These are phyloP conservation scores for Apophysomyces sp. DNA, from an alignment of 371 early-diverging fungal species.

Conservation along the genomic window DNA sequence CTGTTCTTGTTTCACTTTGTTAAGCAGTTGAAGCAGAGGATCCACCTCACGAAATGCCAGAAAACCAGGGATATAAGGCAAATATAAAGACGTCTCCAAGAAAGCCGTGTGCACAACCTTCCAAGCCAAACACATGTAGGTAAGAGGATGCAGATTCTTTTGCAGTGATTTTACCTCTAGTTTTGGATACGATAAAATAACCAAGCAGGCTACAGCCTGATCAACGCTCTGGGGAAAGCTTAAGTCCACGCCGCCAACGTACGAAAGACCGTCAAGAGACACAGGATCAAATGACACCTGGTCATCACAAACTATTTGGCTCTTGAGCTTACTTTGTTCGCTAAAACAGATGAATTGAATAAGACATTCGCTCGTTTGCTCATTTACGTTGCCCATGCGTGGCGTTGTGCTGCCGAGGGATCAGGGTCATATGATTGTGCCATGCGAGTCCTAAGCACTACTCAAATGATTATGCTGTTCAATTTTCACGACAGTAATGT, in stretches of 20 bases:
- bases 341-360: background rate
- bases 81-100: conserved; percentile 52
- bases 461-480: too few relatives aligned
- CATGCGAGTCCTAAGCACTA: background rate
- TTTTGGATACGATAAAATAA: conserved; percentile 65
- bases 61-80: conserved; percentile 86
- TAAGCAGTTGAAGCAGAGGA: conserved; percentile 57
- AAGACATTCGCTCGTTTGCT: background rate
- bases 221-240: conserved; percentile 69
- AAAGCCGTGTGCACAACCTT: conserved; percentile 59
- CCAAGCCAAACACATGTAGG: background rate
- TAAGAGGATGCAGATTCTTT: background rate
- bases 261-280: conserved; percentile 46
- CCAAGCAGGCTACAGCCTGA: conserved; percentile 75
- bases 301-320: conserved; percentile 12
- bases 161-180: conserved; percentile 43
- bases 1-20: conserved; percentile 35
- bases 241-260: conserved; percentile 84
- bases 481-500: too few relatives aligned
- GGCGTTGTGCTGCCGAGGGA: conserved; percentile 21
- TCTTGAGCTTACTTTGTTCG: conserved; percentile 11
- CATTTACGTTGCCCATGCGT: conserved; percentile 21
- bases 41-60: conserved; percentile 88
- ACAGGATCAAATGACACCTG: conserved; percentile 21
- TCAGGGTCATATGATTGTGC: conserved; percentile 7